A percentile compares a stretch with the other conserved stretches of the same genome.
phyloP scores from a whole-genome alignment of 139 green algal species.

The Picochlorum sp. region DNA sequence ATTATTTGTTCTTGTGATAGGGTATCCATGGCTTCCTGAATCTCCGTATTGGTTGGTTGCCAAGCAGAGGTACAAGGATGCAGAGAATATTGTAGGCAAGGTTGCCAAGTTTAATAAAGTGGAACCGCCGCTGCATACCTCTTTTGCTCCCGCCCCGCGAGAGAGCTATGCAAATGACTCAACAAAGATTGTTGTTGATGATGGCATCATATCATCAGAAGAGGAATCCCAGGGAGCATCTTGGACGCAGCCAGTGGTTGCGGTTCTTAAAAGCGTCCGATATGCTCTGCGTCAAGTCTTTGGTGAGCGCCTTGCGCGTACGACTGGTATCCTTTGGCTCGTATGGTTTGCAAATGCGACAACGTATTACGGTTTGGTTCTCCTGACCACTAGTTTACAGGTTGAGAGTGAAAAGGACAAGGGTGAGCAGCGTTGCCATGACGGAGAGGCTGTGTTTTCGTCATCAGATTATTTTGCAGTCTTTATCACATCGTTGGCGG shows the following conservation, averaged over 20 bases:
- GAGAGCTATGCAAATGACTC: too few species aligned
- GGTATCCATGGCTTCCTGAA: conserved; percentile 67
- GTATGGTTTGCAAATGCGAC: conserved; percentile 62
- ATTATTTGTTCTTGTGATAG: conserved; percentile 37
- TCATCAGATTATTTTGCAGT: conserved; percentile 31
- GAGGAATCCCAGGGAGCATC: too few species aligned
- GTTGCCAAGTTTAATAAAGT: conserved; percentile 38
- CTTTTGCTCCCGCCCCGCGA: background rate
- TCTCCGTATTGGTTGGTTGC: conserved; percentile 51
- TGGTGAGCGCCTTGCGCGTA: conserved; percentile 19
- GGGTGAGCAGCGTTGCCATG: conserved; percentile 4
- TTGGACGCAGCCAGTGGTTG: background rate
- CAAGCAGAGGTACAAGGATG: conserved; percentile 26
- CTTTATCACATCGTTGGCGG: conserved; percentile 30
- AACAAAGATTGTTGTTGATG: too few species aligned
- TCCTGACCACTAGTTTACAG: conserved; percentile 58
- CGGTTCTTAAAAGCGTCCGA: background rate
- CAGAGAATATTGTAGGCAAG: conserved; percentile 35
- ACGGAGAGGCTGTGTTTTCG: conserved; percentile 14
- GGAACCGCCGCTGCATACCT: background rate
- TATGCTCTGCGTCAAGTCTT: conserved; percentile 11
- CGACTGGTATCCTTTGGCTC: conserved; percentile 53
- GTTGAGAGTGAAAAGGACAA: conserved; percentile 6
- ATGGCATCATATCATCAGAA: too few species aligned
- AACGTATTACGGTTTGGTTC: conserved; percentile 70